Base-by-base conservation (phyloP, 257 asterid genomes). In the Eucommia ulmoides region DNA sequence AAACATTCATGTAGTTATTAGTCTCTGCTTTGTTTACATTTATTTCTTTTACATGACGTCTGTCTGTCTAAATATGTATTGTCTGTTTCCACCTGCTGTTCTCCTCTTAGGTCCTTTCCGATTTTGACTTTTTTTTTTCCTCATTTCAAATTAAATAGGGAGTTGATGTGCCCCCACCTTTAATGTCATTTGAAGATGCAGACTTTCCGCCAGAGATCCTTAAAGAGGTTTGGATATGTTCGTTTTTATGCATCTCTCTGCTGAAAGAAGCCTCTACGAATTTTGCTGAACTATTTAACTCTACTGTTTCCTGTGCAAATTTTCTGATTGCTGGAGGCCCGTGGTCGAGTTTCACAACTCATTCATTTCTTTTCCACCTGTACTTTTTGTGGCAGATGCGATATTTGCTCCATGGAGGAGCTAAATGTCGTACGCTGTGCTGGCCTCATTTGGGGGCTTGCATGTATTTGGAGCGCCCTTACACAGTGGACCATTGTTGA, bases 391-490 rank as follows among this genome's bases (percentile, higher is more conserved):
- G 86, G 74, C 93, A 86, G 96, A 88, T 83, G 93, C 96, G 98
- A 86, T 86, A 81, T 86, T 91, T 79, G 98, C 98, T 85, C 96
- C 94, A 45, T 59, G 93, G 77, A 74, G 94, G 94, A 89, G 94
- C 73, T 64, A 73, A 82, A 82, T 82, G 93, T 82, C 94, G 98
- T 85, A 83, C 88, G 55, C 83, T 80, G 88, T 82, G 92, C 66
- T 45, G 48, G 74, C 81, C 73, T 71, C 77, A 64, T 61, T 71
- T 60, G 76, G 77, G 80, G 78, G 81, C 81, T 77, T 71, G 70
- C 88, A 66, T 83, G 64, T 71, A 66, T 76, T 78, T 73, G 88
- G 93, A 77, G 86, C 60, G 68, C 88, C 94, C 82, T 74, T 72
- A 59, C 65, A 52, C 70, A 72, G 57, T 76, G 87, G 94, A 73